A percentile compares a stretch with the other conserved stretches of the same genome.
Conservation (phyloP, 176 grass and related monocot species). For the Echinochloa phyllopogon region DNA sequence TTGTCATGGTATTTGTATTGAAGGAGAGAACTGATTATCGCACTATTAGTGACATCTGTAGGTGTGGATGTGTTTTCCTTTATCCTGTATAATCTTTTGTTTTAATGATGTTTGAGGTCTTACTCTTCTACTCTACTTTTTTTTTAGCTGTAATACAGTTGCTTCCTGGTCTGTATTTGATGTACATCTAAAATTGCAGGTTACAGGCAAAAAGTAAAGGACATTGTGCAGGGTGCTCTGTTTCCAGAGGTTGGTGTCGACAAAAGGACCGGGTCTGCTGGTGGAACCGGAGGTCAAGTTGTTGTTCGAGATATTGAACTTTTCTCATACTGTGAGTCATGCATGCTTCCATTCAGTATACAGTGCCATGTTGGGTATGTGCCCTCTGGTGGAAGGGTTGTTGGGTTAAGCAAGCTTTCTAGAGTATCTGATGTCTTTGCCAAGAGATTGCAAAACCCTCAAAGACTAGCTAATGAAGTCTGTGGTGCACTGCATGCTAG, state of each 20-base stretch:
- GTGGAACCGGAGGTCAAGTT: constrained; percentile 77
- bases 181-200: constrained; percentile 49
- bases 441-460: constrained; percentile 88
- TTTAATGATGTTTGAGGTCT: constrained; percentile 2
- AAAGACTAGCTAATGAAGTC: constrained; percentile 77
- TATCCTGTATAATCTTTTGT: neutral
- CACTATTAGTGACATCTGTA: neutral
- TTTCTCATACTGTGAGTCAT: constrained; percentile 94
- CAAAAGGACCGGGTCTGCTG: constrained; percentile 71
- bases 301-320: constrained; percentile 83
- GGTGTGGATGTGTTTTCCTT: neutral
- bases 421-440: constrained; percentile 91
- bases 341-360: constrained; percentile 91
- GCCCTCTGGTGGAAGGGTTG: constrained; percentile 71
- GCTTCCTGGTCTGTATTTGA: constrained; percentile 33
- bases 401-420: constrained; percentile 97
- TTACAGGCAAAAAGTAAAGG: constrained; percentile 77
- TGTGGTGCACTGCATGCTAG: constrained; percentile 72
- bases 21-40: neutral
- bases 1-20: constrained; percentile 20
- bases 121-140: neutral
- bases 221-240: constrained; percentile 87
- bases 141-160: neutral
- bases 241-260: constrained; percentile 88
- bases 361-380: constrained; percentile 93